Evolutionary conservation across 164 flowering plant genomes (phyloP).

Genomic region (Santalum album): DNA sequence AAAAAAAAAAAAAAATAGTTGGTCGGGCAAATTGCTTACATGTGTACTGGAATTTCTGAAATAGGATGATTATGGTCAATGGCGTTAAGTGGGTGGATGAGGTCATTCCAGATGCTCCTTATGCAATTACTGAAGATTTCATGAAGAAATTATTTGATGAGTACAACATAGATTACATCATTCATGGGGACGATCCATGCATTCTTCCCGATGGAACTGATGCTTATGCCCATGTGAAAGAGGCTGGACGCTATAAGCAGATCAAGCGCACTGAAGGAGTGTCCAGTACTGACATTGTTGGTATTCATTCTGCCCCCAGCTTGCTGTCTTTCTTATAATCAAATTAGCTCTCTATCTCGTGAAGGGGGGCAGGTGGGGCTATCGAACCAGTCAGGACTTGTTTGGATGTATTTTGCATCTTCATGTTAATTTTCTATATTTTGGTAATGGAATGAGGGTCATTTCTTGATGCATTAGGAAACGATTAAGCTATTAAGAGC

Average conservation of each 20-base stretch:
- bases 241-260: conserved; percentile 95
- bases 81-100: conserved; percentile 98
- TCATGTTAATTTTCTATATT: too few relatives aligned
- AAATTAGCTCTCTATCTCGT: background rate
- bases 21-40: too few relatives aligned
- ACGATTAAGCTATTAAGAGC: too few relatives aligned
- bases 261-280: conserved; percentile 99
- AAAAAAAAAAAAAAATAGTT: too few relatives aligned
- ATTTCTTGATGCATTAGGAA: too few relatives aligned
- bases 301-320: conserved; percentile 27
- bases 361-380: too few relatives aligned
- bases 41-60: too few relatives aligned
- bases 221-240: conserved; percentile 97
- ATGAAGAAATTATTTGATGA: conserved; percentile 80
- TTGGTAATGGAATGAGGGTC: too few relatives aligned
- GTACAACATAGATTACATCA: conserved; percentile 84
- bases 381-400: background rate
- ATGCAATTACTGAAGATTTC: conserved; percentile 90
- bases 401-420: background rate
- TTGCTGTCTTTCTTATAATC: background rate
- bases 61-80: conserved; percentile 85
- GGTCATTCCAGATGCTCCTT: conserved; percentile 94
- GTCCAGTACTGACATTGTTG: conserved; percentile 98
- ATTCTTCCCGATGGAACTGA: conserved; percentile 95
- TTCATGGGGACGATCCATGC: conserved; percentile 99